A percentile compares a stretch with the other conserved stretches of the same genome.
Evolutionary conservation across 164 flowering plant genomes (phyloP).

Genomic region (Warburgia ugandensis): DNA sequence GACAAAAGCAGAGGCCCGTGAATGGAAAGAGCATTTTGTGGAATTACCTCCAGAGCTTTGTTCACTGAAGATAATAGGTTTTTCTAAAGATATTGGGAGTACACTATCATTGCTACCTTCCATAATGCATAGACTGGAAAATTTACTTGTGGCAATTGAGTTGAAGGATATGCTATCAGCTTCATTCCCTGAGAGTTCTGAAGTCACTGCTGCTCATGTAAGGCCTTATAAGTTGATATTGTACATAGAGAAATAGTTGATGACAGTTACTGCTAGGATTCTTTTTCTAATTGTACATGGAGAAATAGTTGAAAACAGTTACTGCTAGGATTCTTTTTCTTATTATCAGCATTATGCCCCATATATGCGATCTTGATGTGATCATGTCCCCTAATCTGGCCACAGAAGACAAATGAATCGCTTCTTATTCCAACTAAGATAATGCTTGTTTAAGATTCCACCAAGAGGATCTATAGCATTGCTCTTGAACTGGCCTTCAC

Average conservation of each 20-base stretch:
- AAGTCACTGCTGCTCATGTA: constrained; percentile 60
- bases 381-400: too few species aligned
- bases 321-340: too few species aligned
- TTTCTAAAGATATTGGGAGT: constrained; percentile 91
- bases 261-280: too few species aligned
- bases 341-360: too few species aligned
- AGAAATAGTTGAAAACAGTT: too few species aligned
- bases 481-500: too few species aligned
- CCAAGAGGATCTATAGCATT: too few species aligned
- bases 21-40: constrained; percentile 65
- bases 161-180: constrained; percentile 50
- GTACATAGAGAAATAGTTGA: neutral
- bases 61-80: constrained; percentile 69
- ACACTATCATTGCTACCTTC: constrained; percentile 88
- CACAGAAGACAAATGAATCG: too few species aligned
- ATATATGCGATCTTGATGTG: too few species aligned
- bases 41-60: constrained; percentile 90
- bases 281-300: too few species aligned
- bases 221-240: constrained; percentile 12
- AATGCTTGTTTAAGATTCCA: too few species aligned
- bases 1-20: constrained; percentile 39
- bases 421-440: too few species aligned
- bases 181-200: constrained; percentile 72
- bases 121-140: constrained; percentile 84
- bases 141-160: constrained; percentile 89